Percentiles rank a stretch among this genome's conserved stretches.
Conservation (phyloP, 2,329 filamentous ascomycete genomes). For the Chaetomiaceae sp. region DNA sequence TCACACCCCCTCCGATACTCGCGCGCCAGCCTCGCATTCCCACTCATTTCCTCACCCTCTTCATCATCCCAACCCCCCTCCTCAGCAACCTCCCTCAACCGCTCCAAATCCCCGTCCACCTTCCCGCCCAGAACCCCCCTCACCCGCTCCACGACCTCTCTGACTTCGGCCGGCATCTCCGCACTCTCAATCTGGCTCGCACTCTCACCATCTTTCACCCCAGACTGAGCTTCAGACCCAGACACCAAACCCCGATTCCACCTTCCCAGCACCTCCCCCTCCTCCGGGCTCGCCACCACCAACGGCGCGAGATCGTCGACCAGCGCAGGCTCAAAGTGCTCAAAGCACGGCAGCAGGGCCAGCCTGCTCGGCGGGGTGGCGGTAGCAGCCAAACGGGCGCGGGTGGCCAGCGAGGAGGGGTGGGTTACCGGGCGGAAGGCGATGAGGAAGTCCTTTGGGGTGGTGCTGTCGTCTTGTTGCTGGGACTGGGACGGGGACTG, state of each 20-base stretch:
- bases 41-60: constrained; percentile 38
- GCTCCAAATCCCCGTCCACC: constrained; percentile 36
- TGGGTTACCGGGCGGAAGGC: constrained; percentile 47
- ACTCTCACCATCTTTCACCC: too few relatives aligned
- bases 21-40: constrained; percentile 44
- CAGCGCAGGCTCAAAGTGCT: constrained; percentile 49
- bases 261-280: constrained; percentile 5
- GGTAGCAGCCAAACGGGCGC: constrained; percentile 35
- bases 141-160: constrained; percentile 32
- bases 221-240: too few relatives aligned
- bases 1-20: constrained; percentile 47
- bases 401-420: constrained; percentile 44
- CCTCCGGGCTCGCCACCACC: constrained; percentile 26
- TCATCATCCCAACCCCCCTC: constrained; percentile 37
- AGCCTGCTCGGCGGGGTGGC: constrained; percentile 17
- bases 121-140: constrained; percentile 35
- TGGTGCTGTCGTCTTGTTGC: constrained; percentile 10
- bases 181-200: not conserved
- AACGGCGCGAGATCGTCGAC: constrained; percentile 42
- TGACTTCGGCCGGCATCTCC: constrained; percentile 21
- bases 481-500: constrained; percentile 16
- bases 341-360: constrained; percentile 36
- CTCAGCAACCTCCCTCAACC: constrained; percentile 42
- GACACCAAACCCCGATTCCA: constrained; percentile 4
- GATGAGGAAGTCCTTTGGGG: constrained; percentile 45